Evolutionary conservation across 805 yeast species (phyloP), one percentile per base, ranked within the genome.

Genomic region (Yarrowia porcina): DNA sequence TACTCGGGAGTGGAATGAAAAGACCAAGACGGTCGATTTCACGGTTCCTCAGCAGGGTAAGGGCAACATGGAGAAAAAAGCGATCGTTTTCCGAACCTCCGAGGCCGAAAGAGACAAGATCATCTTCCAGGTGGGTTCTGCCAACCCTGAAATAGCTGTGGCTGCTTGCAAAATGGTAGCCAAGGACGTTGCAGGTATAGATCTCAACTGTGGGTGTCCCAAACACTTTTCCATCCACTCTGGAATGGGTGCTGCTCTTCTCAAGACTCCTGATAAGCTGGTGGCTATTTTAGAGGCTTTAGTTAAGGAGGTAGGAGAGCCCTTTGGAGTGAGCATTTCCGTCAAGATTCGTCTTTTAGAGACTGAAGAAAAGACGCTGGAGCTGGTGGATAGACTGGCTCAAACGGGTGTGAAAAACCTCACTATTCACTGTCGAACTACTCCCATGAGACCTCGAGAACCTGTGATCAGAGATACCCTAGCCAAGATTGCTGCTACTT

Each of bases 231-330:
- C 96, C 0, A 81, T 91, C 2, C 99, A 94, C 73, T 80, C 96
- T 0, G 99, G 99, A 0, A 94, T 94, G 98, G 99, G 99, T 5
- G 97, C 98, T 2, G 97, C 97, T 0, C 77, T 94, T 49, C 77
- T 94, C 63, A 77, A 80, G 32, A 89, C 92, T 0, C 97, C 98
- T 0, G 97, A 89, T 47, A 75, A 83, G 38, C 77, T 94, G 17
- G 88, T 87, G 67, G 79, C 80, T 15, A 94, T 94, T 30, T 75
- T 94, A 65, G 74, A 74, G 3, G 80, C 81, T 8, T 75, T 94
- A 54, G 97, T 94, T 1, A 80, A 80, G 23, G 79, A 90, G 66
- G 92, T 94, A 1, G 99, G 99, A 6, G 78, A 74, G 62, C 96
- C 96, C 4, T 73, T 82, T 69, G 75, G 79, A 18, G 89, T 90